These are phyloP conservation scores for Calonectria pauciramosa DNA, from an alignment of 2,329 filamentous ascomycete species.

Conservation along the genomic window DNA sequence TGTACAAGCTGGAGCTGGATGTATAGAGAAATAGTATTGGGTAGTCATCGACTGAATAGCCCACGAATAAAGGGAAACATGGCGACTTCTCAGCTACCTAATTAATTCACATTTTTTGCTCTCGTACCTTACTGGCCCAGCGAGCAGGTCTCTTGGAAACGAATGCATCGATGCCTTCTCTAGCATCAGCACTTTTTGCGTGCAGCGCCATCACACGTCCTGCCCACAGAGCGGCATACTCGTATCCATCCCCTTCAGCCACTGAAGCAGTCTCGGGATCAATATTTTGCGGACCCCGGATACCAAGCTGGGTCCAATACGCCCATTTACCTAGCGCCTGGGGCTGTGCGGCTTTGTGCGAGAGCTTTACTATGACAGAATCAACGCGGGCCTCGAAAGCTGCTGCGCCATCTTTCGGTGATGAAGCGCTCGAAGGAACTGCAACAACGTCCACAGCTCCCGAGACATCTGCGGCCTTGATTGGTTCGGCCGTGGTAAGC, in stretches of 20 bases:
- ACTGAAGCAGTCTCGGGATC: neutral
- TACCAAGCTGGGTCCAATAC: slow-evolving; percentile 39
- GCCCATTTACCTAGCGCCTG: slow-evolving; percentile 44
- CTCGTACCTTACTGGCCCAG: slow-evolving; percentile 31
- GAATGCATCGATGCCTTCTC: slow-evolving; percentile 41
- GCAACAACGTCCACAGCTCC: slow-evolving; percentile 38
- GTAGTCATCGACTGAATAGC: no score
- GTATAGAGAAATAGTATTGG: no score
- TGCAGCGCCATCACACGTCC: slow-evolving; percentile 43
- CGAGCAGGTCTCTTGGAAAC: slow-evolving; percentile 30
- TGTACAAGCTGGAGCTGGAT: no score
- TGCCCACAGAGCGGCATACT: slow-evolving; percentile 37
- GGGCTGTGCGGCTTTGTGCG: slow-evolving; percentile 33
- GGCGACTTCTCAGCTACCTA: no score
- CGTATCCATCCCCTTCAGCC: slow-evolving; percentile 36
- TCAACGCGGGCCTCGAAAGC: slow-evolving; percentile 33
- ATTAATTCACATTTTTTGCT: neutral
- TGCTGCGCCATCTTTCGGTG: neutral
- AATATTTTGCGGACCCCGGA: slow-evolving; percentile 1
- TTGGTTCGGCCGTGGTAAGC: slow-evolving; percentile 34
- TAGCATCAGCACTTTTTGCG: slow-evolving; percentile 39
- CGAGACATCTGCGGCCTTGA: slow-evolving; percentile 27
- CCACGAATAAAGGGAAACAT: no score
- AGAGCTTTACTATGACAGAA: slow-evolving; percentile 23
- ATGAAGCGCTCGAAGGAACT: neutral